These are phyloP conservation scores for Articulospora tetracladia DNA, from an alignment of 495 filamentous ascomycete species.

Conservation along the genomic window DNA sequence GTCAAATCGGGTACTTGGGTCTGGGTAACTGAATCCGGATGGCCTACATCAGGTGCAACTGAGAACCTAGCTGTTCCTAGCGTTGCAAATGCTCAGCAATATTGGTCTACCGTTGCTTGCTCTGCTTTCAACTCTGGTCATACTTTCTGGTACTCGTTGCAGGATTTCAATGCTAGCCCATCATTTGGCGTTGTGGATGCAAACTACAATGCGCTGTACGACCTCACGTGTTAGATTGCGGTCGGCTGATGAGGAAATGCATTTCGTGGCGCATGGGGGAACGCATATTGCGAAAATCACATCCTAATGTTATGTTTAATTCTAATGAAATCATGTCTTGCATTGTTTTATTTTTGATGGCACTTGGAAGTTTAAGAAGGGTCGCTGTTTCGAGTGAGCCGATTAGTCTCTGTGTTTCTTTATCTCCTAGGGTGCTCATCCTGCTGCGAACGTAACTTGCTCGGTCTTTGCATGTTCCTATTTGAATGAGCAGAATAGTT, in stretches of 20 bases:
- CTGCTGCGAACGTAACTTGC: too few species aligned
- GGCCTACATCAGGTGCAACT: constrained; percentile 64
- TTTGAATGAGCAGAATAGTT: too few species aligned
- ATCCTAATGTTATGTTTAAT: too few species aligned
- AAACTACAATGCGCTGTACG: constrained; percentile 35
- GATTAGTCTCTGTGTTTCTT: too few species aligned
- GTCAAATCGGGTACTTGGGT: constrained; percentile 61
- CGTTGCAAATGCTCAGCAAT: constrained; percentile 64
- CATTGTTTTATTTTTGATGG: too few species aligned
- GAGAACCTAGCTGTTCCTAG: constrained; percentile 62
- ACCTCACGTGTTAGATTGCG: constrained; percentile 18
- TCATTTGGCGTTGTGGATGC: constrained; percentile 60
- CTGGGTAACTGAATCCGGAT: constrained; percentile 89
- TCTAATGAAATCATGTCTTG: too few species aligned
- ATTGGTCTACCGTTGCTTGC: constrained; percentile 77
- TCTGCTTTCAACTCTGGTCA: constrained; percentile 57
- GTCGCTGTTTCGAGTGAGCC: too few species aligned
- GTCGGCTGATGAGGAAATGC: background rate
- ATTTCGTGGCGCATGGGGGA: background rate
- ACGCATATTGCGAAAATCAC: background rate
- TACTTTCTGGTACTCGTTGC: constrained; percentile 73
- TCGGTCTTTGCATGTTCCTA: too few species aligned
- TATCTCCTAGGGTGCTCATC: too few species aligned
- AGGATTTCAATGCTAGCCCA: constrained; percentile 63
- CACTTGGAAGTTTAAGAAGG: too few species aligned